Base-by-base conservation (phyloP, 2,329 filamentous ascomycete species). In the Penicillium psychrosexuale region DNA sequence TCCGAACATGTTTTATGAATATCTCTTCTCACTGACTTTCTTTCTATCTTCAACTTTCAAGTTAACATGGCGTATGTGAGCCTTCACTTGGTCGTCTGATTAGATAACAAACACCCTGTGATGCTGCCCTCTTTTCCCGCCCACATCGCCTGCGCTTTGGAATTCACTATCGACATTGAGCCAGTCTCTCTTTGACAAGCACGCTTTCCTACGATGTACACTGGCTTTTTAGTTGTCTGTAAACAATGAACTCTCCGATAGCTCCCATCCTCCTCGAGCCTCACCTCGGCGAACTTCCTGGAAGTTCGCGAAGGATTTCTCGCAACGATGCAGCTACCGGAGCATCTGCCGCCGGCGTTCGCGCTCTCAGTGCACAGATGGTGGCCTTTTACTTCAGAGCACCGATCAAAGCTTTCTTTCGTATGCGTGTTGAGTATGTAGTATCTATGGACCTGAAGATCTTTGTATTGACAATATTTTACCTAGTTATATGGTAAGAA, bases 301-400 rank as follows among this genome's bases (percentile, higher is more conserved):
- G 66, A 19, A 62, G 57, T 33, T 50, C 67, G 36, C 67, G 66
- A 45, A 69, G 70, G 57, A 80, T 80, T 52, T 78, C 78, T 56
- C 81, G 82, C 60, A 82, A 78, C 55, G 82, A 84, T 78, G 82
- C 84, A 13, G 80, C 82, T 12, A 86, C 84, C 15, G 91, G 89
- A 45, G 89, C 90, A n/a, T 91, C 90, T 22, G 91, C 91, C 5
- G 91, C 91, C 22, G 85, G 90, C 38, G 89, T 91, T 60, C 88
- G 92, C 44, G 92, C 91, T 28, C 73, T 96, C 59, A 92, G 88
- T 64, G 88, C 90, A 8, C 89, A 95, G 69, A 80, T 91, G 65
- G 83, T 96, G 51, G 87, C 91, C 24, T 96, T 96, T 66, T 97
- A 96, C 76, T 97, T 96, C 70, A 82, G 91, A 53, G 90, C 91